Conservation (phyloP, 2,329 filamentous ascomycete species). For the Arthrobotrys entomopaga region DNA sequence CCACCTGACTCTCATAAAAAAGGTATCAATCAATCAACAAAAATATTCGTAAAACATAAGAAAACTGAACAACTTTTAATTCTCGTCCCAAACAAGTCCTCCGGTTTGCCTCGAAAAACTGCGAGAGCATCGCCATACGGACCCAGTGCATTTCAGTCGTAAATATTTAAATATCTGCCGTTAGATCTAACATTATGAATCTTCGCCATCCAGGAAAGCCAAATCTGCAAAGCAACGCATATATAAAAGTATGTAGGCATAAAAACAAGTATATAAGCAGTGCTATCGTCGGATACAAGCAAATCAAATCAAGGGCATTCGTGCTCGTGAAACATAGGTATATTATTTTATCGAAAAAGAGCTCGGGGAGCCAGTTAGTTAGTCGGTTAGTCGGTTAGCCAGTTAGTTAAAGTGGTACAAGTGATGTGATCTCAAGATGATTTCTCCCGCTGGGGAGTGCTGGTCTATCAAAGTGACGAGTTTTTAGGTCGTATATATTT, state of each 20-base stretch:
- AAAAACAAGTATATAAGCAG: too few relatives aligned
- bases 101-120: too few relatives aligned
- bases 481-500: too few relatives aligned
- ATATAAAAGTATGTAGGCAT: too few relatives aligned
- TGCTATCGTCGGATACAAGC: too few relatives aligned
- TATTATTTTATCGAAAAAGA: neutral
- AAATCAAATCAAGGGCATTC: neutral
- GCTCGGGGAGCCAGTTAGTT: neutral
- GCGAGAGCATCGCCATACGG: too few relatives aligned
- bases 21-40: too few relatives aligned
- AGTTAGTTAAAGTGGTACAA: conserved; percentile 8
- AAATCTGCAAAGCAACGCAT: neutral
- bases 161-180: conserved; percentile 21
- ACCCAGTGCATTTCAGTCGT: conserved; percentile 4
- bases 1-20: neutral
- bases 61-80: neutral
- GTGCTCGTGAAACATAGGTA: conserved; percentile 20
- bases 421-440: conserved; percentile 24
- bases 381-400: neutral
- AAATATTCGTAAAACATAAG: too few relatives aligned
- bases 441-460: neutral
- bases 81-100: neutral
- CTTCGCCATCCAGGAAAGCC: conserved; percentile 20
- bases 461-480: neutral
- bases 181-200: conserved; percentile 9